phyloP scores from a whole-genome alignment of 1,284 basidiomycete genomes.

The Uromyces viciae-fabae region DNA sequence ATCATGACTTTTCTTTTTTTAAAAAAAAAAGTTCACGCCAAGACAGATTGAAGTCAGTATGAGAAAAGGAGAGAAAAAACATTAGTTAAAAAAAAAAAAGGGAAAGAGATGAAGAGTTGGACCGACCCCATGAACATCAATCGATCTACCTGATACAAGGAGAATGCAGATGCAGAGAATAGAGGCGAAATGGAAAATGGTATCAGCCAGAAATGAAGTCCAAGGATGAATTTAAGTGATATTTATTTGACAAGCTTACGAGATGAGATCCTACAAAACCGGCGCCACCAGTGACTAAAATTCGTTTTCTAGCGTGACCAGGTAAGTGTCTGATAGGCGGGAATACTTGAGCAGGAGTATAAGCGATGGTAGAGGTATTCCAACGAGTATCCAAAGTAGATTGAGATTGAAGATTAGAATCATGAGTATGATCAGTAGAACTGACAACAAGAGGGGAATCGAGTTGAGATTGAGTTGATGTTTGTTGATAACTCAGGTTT shows the following conservation, averaged over 20 bases:
- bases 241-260: no score
- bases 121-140: conserved; percentile 89
- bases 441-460: neutral
- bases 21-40: neutral
- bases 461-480: neutral
- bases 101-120: neutral
- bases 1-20: conserved; percentile 10
- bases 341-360: conserved; percentile 82
- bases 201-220: no score
- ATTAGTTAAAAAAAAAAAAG: neutral
- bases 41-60: neutral
- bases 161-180: neutral
- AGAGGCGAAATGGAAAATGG: no score
- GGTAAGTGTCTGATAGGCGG: conserved; percentile 83
- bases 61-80: neutral
- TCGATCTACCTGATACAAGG: conserved; percentile 64
- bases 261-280: conserved; percentile 97
- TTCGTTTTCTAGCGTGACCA: conserved; percentile 72
- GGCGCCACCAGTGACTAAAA: conserved; percentile 91
- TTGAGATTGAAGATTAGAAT: neutral
- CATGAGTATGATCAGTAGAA: neutral
- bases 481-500: neutral
- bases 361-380: conserved; percentile 63
- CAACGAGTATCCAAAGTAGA: neutral
- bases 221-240: neutral